Evolutionary conservation across 352 stramenopile genomes (phyloP), one percentile per base, ranked within the genome.

Genomic region (Phytophthora syringae): DNA sequence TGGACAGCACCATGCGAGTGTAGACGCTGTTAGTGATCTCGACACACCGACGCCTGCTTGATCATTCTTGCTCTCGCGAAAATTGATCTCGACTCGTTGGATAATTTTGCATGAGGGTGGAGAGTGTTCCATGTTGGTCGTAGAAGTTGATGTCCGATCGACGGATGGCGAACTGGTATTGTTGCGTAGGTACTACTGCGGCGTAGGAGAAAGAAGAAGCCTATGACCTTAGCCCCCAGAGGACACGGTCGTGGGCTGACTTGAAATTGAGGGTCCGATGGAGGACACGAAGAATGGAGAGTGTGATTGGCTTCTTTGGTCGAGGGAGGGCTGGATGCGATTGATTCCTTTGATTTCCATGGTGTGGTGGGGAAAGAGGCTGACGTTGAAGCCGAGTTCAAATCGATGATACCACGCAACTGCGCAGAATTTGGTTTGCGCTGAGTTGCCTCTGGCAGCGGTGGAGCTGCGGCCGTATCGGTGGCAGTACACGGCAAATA

Each of bases 1-100:
- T 2, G 61, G 61, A n/a, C 47, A 69, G 1, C 44, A 54, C 47
- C 60, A 63, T 21, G 34, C 34, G 0, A 20, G 1, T 16, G 44
- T 18, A 15, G 60, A 69, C 24, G 44, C 9, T 0, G 18, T 27
- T 3, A 63, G 21, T 6, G 52, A 59, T 2, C 52, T n/a, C 4
- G n/a, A 48, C 1, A 39, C 27, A 3, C 47, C 45, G 3, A 30
- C 20, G 5, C 44, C 50, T 1, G 5, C 30, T 34, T 77, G 63
- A 16, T 73, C 63, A 9, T 63, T 77, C 48, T 77, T 77, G 39
- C 68, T 52, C 0, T 59, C 58, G 1, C 68, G 34, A 21, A 72
- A 60, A 7, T 51, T 47, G 24, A 70, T 40, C 7, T 49, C 11
- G 3, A 67, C 59, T 10, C 49, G 27, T 1, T 24, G n/a, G 25